Conservation (phyloP, 2,329 filamentous ascomycete species). For the Cladosporium austrohemisphaericum region DNA sequence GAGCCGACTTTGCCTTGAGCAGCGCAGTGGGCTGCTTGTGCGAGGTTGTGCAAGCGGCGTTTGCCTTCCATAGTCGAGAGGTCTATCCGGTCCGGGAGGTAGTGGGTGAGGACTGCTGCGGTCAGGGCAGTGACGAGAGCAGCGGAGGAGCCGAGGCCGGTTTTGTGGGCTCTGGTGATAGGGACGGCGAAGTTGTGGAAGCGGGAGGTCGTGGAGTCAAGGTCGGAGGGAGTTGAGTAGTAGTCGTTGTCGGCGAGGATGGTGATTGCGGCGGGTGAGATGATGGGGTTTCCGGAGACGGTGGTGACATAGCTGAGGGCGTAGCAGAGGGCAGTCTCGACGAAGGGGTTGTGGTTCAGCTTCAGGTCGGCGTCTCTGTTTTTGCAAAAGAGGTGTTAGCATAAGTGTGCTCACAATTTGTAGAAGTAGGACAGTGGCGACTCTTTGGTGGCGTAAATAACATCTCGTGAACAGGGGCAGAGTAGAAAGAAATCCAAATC, state of each 20-base stretch:
- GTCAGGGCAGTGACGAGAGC: conserved; percentile 87
- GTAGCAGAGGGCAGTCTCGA: conserved; percentile 87
- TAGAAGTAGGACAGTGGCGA: background rate
- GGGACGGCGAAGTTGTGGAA: conserved; percentile 77
- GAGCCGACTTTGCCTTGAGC: conserved; percentile 96
- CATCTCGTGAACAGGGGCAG: no score
- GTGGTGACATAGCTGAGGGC: conserved; percentile 73
- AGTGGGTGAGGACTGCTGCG: conserved; percentile 70
- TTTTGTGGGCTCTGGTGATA: conserved; percentile 82
- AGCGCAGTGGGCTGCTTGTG: conserved; percentile 89
- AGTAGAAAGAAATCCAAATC: no score
- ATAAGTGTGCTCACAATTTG: background rate
- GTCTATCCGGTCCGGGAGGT: conserved; percentile 61
- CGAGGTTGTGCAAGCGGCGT: conserved; percentile 78
- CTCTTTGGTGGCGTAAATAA: no score
- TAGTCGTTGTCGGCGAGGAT: conserved; percentile 96
- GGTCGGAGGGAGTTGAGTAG: conserved; percentile 68
- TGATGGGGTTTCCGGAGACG: conserved; percentile 45
- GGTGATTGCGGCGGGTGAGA: conserved; percentile 69
- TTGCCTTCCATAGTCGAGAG: conserved; percentile 53
- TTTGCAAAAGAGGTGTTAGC: background rate
- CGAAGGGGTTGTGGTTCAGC: conserved; percentile 71
- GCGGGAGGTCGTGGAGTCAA: conserved; percentile 40
- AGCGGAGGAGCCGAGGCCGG: conserved; percentile 89
- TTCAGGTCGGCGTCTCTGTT: conserved; percentile 35